phyloP scores from a whole-genome alignment of 2,329 filamentous ascomycete species.

The Xylariaceae sp. region DNA sequence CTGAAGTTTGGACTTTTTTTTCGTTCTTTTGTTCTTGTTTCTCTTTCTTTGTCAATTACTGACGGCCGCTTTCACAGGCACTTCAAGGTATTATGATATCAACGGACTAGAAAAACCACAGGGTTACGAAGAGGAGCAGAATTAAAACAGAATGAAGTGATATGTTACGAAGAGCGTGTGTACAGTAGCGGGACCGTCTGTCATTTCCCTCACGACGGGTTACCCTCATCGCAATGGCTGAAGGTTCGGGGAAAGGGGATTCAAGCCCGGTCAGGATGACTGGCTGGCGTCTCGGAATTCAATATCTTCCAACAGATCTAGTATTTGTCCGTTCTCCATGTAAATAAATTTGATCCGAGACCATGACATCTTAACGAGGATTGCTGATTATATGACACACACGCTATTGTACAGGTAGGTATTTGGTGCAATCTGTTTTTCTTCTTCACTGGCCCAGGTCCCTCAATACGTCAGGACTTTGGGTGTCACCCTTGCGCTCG shows the following conservation, averaged over 20 bases:
- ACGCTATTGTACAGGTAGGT: slow-evolving; percentile 22
- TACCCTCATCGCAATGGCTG: slow-evolving; percentile 13
- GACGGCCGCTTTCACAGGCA: slow-evolving; percentile 50
- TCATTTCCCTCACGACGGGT: slow-evolving; percentile 22
- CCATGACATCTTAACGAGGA: slow-evolving; percentile 14
- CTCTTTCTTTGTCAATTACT: neutral
- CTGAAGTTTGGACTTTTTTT: too few species aligned
- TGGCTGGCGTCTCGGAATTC: slow-evolving; percentile 27
- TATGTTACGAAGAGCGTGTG: slow-evolving; percentile 12
- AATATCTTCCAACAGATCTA: slow-evolving; percentile 21
- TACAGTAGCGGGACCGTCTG: slow-evolving; percentile 20
- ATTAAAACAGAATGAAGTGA: slow-evolving; percentile 8
- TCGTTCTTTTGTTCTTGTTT: neutral
- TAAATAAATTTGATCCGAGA: slow-evolving; percentile 19
- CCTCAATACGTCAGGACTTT: neutral
- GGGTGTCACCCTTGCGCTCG: neutral
- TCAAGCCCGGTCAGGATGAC: slow-evolving; percentile 20
- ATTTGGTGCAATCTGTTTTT: neutral
- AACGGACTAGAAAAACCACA: slow-evolving; percentile 77
- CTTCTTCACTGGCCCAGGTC: neutral
- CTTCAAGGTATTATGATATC: slow-evolving; percentile 77
- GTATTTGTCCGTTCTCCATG: slow-evolving; percentile 23
- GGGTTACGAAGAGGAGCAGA: slow-evolving; percentile 71
- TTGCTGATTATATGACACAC: slow-evolving; percentile 10
- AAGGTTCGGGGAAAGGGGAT: slow-evolving; percentile 13